Conservation (phyloP, 306 rosid species). For the Castanea mollissima region DNA sequence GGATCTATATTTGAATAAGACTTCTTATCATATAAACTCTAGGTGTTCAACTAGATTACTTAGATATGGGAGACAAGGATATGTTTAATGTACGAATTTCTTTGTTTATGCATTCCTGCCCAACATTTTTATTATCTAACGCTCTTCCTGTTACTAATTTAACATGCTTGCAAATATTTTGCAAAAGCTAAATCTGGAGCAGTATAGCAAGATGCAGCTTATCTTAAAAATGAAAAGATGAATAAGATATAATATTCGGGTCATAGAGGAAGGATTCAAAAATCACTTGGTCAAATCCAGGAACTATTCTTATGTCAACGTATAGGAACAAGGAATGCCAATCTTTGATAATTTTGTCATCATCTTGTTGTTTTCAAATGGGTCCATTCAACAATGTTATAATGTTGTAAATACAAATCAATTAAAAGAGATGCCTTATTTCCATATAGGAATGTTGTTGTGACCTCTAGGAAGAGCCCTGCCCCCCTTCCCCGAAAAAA, state of each 20-base stretch:
- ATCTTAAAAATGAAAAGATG: neutral
- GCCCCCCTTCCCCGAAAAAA: too few species aligned
- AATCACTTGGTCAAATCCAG: neutral
- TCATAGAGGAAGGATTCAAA: neutral
- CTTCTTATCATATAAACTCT: neutral
- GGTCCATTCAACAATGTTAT: slow-evolving; percentile 7
- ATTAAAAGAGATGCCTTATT: too few species aligned
- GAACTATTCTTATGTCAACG: too few species aligned
- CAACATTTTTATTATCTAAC: neutral
- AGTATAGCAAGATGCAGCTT: neutral
- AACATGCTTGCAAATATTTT: neutral
- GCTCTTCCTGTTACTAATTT: neutral
- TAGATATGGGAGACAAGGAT: neutral
- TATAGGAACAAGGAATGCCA: too few species aligned
- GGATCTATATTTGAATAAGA: neutral
- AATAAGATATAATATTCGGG: neutral
- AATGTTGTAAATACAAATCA: too few species aligned
- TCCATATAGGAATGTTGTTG: too few species aligned
- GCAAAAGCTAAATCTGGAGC: neutral
- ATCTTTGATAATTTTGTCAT: too few species aligned
- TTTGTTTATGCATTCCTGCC: neutral
- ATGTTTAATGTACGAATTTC: neutral
- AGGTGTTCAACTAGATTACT: neutral
- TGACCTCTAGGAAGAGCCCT: too few species aligned
- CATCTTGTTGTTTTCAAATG: neutral